phyloP scores from a whole-genome alignment of 306 rosid genomes.

The cucumber (Cucumis sativus) region DNA sequence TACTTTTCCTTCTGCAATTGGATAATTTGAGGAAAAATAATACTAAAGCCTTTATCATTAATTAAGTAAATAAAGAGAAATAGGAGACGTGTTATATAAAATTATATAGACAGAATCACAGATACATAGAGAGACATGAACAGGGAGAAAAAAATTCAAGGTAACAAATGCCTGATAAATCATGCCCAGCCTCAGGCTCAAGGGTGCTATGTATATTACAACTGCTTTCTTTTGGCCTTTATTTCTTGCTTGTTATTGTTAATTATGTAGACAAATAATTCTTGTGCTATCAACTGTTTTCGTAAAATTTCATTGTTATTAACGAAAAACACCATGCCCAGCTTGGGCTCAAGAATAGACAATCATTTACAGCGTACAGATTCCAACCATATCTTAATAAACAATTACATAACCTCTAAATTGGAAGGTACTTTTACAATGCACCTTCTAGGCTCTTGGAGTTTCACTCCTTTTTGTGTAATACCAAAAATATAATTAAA shows the following conservation, averaged over 20 bases:
- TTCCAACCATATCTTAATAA: background rate
- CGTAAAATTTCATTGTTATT: background rate
- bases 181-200: background rate
- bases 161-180: background rate
- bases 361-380: background rate
- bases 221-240: background rate
- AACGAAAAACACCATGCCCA: background rate
- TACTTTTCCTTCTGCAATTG: background rate
- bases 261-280: background rate
- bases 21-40: background rate
- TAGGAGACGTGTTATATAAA: background rate
- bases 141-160: background rate
- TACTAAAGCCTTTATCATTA: background rate
- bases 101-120: background rate
- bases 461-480: too few species aligned
- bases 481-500: too few species aligned
- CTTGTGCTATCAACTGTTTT: background rate
- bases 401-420: background rate
- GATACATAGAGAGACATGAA: background rate
- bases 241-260: background rate
- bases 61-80: background rate
- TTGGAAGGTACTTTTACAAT: too few species aligned
- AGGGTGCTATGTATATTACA: background rate
- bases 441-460: too few species aligned
- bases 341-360: background rate